phyloP scores from a whole-genome alignment of 108 stramenopile species.

The Pseudonitzschia delicatissima region DNA sequence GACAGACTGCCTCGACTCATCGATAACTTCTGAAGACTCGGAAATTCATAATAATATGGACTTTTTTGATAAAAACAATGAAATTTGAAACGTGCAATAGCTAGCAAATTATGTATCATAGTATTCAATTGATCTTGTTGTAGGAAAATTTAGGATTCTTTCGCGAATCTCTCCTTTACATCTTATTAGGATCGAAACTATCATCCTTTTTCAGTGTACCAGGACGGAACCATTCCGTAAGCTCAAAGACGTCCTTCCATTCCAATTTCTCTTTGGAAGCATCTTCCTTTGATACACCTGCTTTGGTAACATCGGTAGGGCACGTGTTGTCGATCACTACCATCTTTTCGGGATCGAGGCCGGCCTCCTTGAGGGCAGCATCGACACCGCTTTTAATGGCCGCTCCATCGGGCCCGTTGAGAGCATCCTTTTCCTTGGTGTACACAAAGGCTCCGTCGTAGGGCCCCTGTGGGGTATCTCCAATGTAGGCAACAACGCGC shows the following conservation, averaged over 20 bases:
- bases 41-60: too few species aligned
- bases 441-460: slow-evolving; percentile 95
- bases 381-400: not conserved
- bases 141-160: too few species aligned
- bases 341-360: slow-evolving; percentile 2
- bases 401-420: not conserved
- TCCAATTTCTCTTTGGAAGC: slow-evolving; percentile 5
- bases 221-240: slow-evolving; percentile 7
- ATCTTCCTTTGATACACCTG: slow-evolving; percentile 1
- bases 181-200: not conserved
- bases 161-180: not conserved
- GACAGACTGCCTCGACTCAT: too few species aligned
- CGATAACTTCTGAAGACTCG: too few species aligned
- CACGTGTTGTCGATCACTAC: not conserved
- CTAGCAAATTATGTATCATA: too few species aligned
- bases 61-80: too few species aligned
- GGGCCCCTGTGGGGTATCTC: slow-evolving; percentile 94
- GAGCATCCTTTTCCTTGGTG: slow-evolving; percentile 50
- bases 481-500: slow-evolving; percentile 91
- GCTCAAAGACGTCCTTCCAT: slow-evolving; percentile 9
- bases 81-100: too few species aligned
- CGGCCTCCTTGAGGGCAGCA: slow-evolving; percentile 1
- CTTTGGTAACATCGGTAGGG: slow-evolving; percentile 4
- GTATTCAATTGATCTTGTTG: too few species aligned
- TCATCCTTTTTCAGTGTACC: slow-evolving; percentile 2